Evolutionary conservation across 78 protist species (phyloP).

Genomic region (Planoprotostelium fungivorum): DNA sequence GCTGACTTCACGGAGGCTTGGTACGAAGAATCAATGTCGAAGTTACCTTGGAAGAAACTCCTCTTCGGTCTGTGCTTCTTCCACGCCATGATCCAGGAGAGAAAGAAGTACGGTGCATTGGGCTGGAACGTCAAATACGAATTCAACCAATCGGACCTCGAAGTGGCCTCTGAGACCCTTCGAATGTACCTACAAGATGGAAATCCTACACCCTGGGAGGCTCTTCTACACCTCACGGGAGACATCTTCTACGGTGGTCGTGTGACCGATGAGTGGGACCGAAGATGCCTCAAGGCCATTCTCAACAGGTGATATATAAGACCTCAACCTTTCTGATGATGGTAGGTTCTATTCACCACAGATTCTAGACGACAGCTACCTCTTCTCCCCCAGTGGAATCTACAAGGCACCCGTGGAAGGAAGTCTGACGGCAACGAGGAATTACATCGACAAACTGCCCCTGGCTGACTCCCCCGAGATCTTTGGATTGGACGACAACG

Average conservation of each 20-base stretch:
- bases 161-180: conserved; percentile 55
- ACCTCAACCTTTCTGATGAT: conserved; percentile 62
- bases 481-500: conserved; percentile 90
- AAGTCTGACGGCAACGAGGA: conserved; percentile 31
- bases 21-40: conserved; percentile 19
- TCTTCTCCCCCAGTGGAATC: conserved; percentile 28
- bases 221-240: conserved; percentile 77
- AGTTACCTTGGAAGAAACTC: conserved; percentile 53
- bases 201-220: conserved; percentile 67
- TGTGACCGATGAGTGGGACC: conserved; percentile 89
- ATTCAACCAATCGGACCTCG: conserved; percentile 83
- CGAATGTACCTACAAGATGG: conserved; percentile 47
- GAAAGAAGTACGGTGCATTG: conserved; percentile 74
- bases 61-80: conserved; percentile 72
- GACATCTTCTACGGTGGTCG: conserved; percentile 91
- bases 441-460: conserved; percentile 61
- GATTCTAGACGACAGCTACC: conserved; percentile 13
- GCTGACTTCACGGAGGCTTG: conserved; percentile 18
- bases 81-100: conserved; percentile 82
- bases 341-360: conserved; percentile 30
- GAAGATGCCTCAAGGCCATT: conserved; percentile 12
- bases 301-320: background rate
- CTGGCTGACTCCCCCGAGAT: conserved; percentile 75
- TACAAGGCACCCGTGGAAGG: conserved; percentile 77
- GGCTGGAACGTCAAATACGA: conserved; percentile 67